These are phyloP conservation scores for Monilinia laxa DNA, from an alignment of 2,329 filamentous ascomycete species.

Conservation along the genomic window DNA sequence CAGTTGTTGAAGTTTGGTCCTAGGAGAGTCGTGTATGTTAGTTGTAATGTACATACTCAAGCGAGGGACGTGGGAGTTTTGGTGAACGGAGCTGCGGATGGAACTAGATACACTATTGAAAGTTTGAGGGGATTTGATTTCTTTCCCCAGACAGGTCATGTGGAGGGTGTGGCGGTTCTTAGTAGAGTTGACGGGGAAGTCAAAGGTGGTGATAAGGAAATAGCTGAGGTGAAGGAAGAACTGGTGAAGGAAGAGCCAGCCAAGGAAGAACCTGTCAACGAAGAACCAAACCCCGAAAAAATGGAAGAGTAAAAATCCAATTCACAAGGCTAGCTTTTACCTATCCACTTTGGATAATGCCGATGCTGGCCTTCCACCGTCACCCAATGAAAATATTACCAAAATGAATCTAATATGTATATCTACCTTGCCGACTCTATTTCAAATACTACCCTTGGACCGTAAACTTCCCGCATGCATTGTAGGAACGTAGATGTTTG, in stretches of 20 bases:
- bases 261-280: background rate
- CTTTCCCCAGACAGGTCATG: slow-evolving; percentile 82
- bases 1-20: slow-evolving; percentile 81
- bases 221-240: slow-evolving; percentile 11
- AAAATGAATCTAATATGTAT: background rate
- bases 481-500: background rate
- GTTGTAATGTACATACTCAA: slow-evolving; percentile 97
- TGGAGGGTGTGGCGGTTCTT: slow-evolving; percentile 66
- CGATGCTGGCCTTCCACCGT: background rate
- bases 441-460: background rate
- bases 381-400: slow-evolving; percentile 14
- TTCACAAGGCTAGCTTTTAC: background rate
- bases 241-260: background rate
- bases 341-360: background rate
- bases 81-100: slow-evolving; percentile 63
- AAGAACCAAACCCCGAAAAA: background rate
- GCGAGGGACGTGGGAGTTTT: slow-evolving; percentile 87
- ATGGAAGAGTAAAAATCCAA: background rate
- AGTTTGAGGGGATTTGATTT: slow-evolving; percentile 93
- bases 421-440: background rate
- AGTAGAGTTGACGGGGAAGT: slow-evolving; percentile 52
- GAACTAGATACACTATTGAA: slow-evolving; percentile 75
- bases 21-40: slow-evolving; percentile 84
- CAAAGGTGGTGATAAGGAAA: slow-evolving; percentile 7
- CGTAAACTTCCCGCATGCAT: slow-evolving; percentile 1